phyloP scores from a whole-genome alignment of 1,284 basidiomycete species.

The Leccinum subspadiceum region DNA sequence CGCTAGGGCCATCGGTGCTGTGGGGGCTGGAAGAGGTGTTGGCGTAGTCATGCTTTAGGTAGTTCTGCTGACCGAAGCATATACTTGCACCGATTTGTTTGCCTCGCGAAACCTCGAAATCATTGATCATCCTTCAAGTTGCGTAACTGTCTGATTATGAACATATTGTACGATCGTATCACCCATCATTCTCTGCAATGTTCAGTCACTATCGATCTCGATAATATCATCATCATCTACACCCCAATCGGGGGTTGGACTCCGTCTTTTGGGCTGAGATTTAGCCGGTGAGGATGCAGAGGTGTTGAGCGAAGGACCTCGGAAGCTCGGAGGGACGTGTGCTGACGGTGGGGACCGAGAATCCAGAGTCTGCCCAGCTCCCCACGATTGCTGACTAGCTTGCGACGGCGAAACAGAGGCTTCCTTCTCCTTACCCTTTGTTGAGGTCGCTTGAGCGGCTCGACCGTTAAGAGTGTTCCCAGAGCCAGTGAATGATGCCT shows the following conservation, averaged over 20 bases:
- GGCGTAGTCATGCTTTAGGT: constrained; percentile 76
- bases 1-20: constrained; percentile 47
- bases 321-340: constrained; percentile 34
- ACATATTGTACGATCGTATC: constrained; percentile 10
- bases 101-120: not conserved
- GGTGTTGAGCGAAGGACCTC: constrained; percentile 44
- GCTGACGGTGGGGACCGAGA: constrained; percentile 32
- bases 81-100: not conserved
- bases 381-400: constrained; percentile 44
- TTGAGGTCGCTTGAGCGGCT: constrained; percentile 25
- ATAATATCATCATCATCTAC: constrained; percentile 75
- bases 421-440: constrained; percentile 58
- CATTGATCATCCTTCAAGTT: not conserved
- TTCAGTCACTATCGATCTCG: constrained; percentile 70
- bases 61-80: not conserved
- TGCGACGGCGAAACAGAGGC: constrained; percentile 30
- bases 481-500: constrained; percentile 48
- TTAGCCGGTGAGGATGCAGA: constrained; percentile 42
- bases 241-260: constrained; percentile 73
- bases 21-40: constrained; percentile 65
- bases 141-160: constrained; percentile 5
- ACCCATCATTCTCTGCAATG: constrained; percentile 1
- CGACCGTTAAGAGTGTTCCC: constrained; percentile 57
- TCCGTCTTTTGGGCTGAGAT: constrained; percentile 41
- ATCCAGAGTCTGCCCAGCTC: constrained; percentile 58